Base-by-base conservation (phyloP, 768 basidiomycete genomes). In the Porphyrellus cyaneotinctus region DNA sequence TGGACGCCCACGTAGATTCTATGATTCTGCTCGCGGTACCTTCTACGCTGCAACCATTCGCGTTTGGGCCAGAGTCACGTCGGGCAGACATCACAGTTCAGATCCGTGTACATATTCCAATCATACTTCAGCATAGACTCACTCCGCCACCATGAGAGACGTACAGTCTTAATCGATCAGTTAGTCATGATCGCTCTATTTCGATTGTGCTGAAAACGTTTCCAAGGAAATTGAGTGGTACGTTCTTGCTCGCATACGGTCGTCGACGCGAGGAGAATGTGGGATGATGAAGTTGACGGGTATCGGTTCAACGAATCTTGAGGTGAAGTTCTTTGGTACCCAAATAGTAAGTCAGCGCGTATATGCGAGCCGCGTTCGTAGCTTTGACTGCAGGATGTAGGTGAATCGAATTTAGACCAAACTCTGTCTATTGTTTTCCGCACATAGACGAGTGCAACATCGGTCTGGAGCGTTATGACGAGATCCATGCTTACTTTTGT, bases 101-200 rank as follows among this genome's bases (percentile, higher is more conserved):
- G 53, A 94, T 98, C 47, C 79, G 93, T 23, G 78, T 75, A 4
- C 78, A 81, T 30, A 97, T 99, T 42, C 95, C 95, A 1, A 74
- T 88, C 48, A 98, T 99, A 93, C 77, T 99, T 52, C 75, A 79
- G 60, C 78, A 97, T 63, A 77, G 95, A 43, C 76, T 97, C 26
- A 94, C 92, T 1, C 95, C 95, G 0, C 95, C 95, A 3, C 95
- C 95, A 1, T 57, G n/a, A n/a, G n/a, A n/a, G n/a, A n/a, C n/a
- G n/a, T n/a, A n/a, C n/a, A n/a, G n/a, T n/a, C n/a, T n/a, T n/a
- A n/a, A n/a, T n/a, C n/a, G n/a, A n/a, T n/a, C n/a, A n/a, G n/a
- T n/a, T n/a, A n/a, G n/a, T n/a, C 4, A 11, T 20, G 2, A n/a
- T n/a, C n/a, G 4, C 3, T 42, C 15, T 33, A 23, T 28, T 15